Base-by-base conservation (phyloP, 2,329 filamentous ascomycete genomes). In the Mariannaea elegans region DNA sequence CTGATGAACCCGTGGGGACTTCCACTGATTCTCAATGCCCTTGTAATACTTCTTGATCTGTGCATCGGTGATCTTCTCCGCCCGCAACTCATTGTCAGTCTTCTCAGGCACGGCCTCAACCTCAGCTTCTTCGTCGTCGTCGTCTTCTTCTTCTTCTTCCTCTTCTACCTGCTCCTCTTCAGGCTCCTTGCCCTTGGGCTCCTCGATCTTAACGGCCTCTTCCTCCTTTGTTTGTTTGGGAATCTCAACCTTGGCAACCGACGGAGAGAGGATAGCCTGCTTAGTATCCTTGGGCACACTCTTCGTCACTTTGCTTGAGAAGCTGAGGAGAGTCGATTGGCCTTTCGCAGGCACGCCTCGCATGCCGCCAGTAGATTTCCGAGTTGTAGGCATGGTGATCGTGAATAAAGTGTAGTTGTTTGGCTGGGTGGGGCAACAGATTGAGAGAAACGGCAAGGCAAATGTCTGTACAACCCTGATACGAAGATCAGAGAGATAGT, bases 11-110 rank as follows among this genome's bases (percentile, higher is more conserved):
- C 90, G 81, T 39, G 86, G 85, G 16, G 91, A 86, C 59, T 82
- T 83, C 67, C 92, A 83, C 69, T 87, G 83, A 38, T 80, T 79
- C 79, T 97, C 92, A 65, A 94, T 87, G 10, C 76, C 76, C 65
- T 81, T 81, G 93, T 93, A 97, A 75, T 97, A 97, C 71, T 81
- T 82, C 68, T 85, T 85, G 63, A 98, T 88, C 69, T 92, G 87
- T 46, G 83, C 79, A 56, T 91, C 84, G 7, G 84, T 85, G 39
- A 96, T 77, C 65, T 86, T 84, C 63, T 86, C 81, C 1, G 93
- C 93, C 60, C 77, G 78, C 21, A 82, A 67, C 68, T 91, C 84
- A 6, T 75, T 78, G 59, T 81, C 82, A 7, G 80, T 80, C 71
- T 83, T 85, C 66, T 81, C 71, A 2, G 68, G 69, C 23, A 74